Conservation (phyloP, 768 basidiomycete genomes). For the Albatrellus ellisii region DNA sequence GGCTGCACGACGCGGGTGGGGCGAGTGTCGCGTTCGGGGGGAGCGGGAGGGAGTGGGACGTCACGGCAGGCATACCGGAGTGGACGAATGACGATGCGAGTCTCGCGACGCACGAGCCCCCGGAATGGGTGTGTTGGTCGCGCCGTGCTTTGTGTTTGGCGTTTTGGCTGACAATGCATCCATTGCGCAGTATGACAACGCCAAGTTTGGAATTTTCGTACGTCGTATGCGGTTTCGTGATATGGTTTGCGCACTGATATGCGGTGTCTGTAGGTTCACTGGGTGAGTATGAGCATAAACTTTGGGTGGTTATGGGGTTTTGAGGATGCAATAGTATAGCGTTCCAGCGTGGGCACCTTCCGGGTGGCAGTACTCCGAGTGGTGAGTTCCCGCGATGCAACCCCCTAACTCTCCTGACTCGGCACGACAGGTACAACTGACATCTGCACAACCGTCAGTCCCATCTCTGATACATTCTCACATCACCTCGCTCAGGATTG, state of each 20-base stretch:
- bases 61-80: conserved; percentile 23
- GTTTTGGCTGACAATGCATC: neutral
- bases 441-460: neutral
- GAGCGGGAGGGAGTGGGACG: conserved; percentile 19
- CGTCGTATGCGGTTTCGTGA: neutral
- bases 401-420: neutral
- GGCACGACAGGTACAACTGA: neutral
- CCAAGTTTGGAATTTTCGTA: neutral
- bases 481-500: neutral
- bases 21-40: neutral
- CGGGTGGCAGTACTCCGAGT: conserved; percentile 31
- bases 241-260: neutral
- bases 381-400: conserved; percentile 20
- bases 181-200: neutral
- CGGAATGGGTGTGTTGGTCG: neutral
- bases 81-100: conserved; percentile 27
- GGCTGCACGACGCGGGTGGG: neutral
- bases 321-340: conserved; percentile 27
- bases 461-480: neutral
- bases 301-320: too few relatives aligned
- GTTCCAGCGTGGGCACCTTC: conserved; percentile 28
- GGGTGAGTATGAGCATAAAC: too few relatives aligned
- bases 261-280: neutral
- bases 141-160: neutral
- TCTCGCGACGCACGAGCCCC: conserved; percentile 29